Evolutionary conservation across 1,139 yeast genomes (phyloP).

Genomic region (Kodamaea alishanica): DNA sequence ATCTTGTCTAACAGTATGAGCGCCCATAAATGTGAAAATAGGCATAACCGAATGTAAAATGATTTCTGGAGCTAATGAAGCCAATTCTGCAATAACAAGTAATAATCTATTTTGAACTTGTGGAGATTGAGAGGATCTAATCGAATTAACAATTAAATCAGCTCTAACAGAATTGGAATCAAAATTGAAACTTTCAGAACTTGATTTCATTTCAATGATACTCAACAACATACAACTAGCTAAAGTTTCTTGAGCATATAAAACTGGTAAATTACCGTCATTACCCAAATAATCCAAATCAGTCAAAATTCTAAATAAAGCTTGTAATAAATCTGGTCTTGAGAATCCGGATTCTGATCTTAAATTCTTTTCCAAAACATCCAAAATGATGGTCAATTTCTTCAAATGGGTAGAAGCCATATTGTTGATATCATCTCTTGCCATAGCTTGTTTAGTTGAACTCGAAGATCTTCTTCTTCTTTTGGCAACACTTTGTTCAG

Average conservation of each 20-base stretch:
- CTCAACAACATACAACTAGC: constrained; percentile 81
- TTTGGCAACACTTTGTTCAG: constrained; percentile 54
- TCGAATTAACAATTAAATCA: constrained; percentile 85
- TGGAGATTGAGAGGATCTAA: constrained; percentile 84
- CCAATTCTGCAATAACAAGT: constrained; percentile 81
- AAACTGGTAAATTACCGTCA: constrained; percentile 87
- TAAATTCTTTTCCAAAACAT: constrained; percentile 59
- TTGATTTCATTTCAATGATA: constrained; percentile 47
- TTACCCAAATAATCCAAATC: constrained; percentile 86
- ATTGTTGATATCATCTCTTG: constrained; percentile 62
- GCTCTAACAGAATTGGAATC: constrained; percentile 79
- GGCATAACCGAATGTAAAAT: constrained; percentile 98
- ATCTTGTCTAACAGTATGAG: constrained; percentile 93
- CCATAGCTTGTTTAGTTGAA: constrained; percentile 70
- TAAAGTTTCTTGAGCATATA: constrained; percentile 85
- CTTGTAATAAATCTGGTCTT: constrained; percentile 50
- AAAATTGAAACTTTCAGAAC: constrained; percentile 24
- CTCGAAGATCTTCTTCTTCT: constrained; percentile 80
- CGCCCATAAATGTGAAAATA: constrained; percentile 98
- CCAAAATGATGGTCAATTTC: constrained; percentile 75
- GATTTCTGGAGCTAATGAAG: constrained; percentile 84
- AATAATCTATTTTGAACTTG: constrained; percentile 89
- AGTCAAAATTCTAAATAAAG: constrained; percentile 67
- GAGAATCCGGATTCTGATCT: constrained; percentile 23
- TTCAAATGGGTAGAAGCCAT: constrained; percentile 77